Conservation (phyloP, 2,329 filamentous ascomycete genomes). For the Fusarium fujikuroi region DNA sequence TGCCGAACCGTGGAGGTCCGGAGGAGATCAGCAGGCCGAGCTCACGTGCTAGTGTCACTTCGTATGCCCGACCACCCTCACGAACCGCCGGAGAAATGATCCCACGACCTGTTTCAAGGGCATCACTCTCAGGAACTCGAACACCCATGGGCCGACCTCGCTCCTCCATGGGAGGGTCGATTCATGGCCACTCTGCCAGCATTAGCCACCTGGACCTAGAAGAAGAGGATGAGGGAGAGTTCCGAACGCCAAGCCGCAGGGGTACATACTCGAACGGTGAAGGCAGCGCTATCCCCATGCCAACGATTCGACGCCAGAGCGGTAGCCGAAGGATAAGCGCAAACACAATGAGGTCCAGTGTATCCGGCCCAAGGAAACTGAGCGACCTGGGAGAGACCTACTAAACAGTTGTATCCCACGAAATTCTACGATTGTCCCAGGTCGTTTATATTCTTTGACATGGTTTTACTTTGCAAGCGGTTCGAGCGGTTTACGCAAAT, state of each 20-base stretch:
- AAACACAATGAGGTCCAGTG: constrained; percentile 50
- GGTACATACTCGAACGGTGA: constrained; percentile 64
- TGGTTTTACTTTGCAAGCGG: constrained; percentile 39
- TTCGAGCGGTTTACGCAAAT: constrained; percentile 35
- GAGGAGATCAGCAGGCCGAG: constrained; percentile 69
- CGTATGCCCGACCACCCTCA: constrained; percentile 64
- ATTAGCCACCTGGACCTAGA: constrained; percentile 65
- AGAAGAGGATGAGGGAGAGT: constrained; percentile 54
- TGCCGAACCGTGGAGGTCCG: constrained; percentile 64
- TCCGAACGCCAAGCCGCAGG: constrained; percentile 65
- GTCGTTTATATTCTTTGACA: constrained; percentile 33
- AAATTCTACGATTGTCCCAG: constrained; percentile 16
- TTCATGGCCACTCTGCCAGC: constrained; percentile 68
- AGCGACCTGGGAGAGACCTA: constrained; percentile 67
- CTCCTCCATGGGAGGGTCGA: constrained; percentile 75
- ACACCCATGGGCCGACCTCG: constrained; percentile 76
- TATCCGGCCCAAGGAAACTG: constrained; percentile 53
- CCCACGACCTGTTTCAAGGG: constrained; percentile 72
- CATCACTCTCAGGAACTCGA: constrained; percentile 68
- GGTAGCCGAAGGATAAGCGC: constrained; percentile 55
- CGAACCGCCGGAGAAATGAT: constrained; percentile 60
- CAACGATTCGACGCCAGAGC: constrained; percentile 57
- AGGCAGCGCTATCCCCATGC: constrained; percentile 59
- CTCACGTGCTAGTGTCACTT: constrained; percentile 74
- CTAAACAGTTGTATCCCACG: constrained; percentile 44